These are phyloP conservation scores for Ammopiptanthus mongolicus DNA, from an alignment of 306 rosid species.

Conservation along the genomic window DNA sequence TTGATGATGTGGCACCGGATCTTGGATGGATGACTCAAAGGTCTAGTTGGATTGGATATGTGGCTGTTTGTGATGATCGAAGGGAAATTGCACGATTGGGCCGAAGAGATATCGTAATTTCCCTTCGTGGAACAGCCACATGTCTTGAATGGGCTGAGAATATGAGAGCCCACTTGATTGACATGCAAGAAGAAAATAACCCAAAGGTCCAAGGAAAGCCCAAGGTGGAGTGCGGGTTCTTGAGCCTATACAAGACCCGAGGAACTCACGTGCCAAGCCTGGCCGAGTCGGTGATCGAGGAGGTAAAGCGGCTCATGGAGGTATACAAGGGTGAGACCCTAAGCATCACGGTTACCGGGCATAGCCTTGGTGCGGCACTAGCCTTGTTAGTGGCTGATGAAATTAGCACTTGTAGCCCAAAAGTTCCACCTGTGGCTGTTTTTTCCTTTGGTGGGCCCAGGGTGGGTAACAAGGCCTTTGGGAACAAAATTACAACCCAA, in stretches of 20 bases:
- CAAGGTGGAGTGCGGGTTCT: constrained; percentile 80
- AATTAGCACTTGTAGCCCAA: constrained; percentile 23
- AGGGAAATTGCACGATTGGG: constrained; percentile 79
- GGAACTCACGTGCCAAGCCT: constrained; percentile 76
- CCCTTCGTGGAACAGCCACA: constrained; percentile 90
- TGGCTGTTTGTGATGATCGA: constrained; percentile 76
- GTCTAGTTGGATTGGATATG: constrained; percentile 84
- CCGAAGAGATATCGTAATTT: constrained; percentile 72
- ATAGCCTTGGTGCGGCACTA: constrained; percentile 84
- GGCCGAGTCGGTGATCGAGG: constrained; percentile 60
- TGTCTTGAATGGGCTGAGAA: constrained; percentile 96
- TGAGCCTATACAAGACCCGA: constrained; percentile 56
- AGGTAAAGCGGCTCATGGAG: constrained; percentile 57
- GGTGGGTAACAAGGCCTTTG: constrained; percentile 64
- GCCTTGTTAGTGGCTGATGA: constrained; percentile 78
- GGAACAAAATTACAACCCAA: constrained; percentile 34
- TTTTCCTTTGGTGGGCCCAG: constrained; percentile 93
- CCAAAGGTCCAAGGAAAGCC: constrained; percentile 2
- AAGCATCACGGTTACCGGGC: constrained; percentile 82
- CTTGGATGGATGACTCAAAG: constrained; percentile 97
- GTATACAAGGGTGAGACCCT: constrained; percentile 57
- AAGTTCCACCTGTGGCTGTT: constrained; percentile 67
- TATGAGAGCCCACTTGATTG: constrained; percentile 54
- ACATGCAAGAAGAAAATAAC: neutral
- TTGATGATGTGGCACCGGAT: constrained; percentile 72